Evolutionary conservation across 2,329 filamentous ascomycete genomes (phyloP), one percentile per base, ranked within the genome.

Genomic region (Diplodia intermedia): DNA sequence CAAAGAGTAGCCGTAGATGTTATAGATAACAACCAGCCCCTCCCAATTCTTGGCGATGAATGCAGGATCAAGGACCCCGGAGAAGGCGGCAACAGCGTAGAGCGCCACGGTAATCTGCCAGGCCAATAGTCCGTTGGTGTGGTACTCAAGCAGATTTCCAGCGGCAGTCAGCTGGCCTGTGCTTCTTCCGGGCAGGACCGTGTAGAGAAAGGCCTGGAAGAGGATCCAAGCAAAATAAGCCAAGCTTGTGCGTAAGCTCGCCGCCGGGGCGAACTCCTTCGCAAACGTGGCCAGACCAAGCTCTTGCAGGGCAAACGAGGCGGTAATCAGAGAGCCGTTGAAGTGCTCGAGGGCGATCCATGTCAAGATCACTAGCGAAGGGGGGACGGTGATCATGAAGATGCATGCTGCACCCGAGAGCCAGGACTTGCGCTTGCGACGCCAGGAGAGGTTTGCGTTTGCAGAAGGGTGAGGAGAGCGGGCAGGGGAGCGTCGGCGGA

Each of bases 331-430:
- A 0, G 66, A 68, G 56, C 57, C 66, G 20, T 60, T 53, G 52
- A 68, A 68, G 50, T 68, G 50, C 40, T 68, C 66, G 18, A 68
- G 66, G 6, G 66, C 66, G 20, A 68, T 65, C 66, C 66, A 68
- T 14, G 66, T 53, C 36, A 63, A 49, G 31, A 68, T 65, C 26
- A 65, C 54, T n/a, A 68, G 57, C 15, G 52, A 54, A 7, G 66
- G 66, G 9, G 66, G 66, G 8, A 68, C 57, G 4, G 66, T 68
- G 57, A 68, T 31, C 50, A 68, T 65, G 57, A 68, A 68, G 38
- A 68, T 38, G 31, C 66, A 68, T 1, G 57, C 60, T 26, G n/a
- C 52, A n/a, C 65, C 52, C 7, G 57, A 47, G 12, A 63, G 40
- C 66, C 66, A 68, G n/a, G 66, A 68, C 18, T 55, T 54, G 29